A percentile compares a stretch with the other conserved stretches of the same genome.
Conservation (phyloP, 2,329 filamentous ascomycete species). For the Diaporthe helianthi region DNA sequence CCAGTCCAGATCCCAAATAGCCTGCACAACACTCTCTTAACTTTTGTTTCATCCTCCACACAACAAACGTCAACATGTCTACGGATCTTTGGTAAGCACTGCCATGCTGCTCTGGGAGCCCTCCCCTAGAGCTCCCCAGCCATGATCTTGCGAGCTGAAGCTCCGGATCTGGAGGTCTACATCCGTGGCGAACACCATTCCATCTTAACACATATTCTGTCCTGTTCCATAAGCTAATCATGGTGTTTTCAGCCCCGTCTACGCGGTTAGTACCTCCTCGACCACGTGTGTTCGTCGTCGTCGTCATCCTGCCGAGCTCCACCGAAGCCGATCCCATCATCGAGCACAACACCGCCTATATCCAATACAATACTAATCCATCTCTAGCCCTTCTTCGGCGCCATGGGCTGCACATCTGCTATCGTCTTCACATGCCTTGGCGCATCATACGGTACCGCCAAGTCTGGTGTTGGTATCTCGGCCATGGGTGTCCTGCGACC, state of each 20-base stretch:
- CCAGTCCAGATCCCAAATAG: conserved; percentile 27
- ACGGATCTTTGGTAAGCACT: conserved; percentile 80
- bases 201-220: conserved; percentile 29
- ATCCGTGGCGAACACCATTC: conserved; percentile 24
- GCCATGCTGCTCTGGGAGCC: conserved; percentile 43
- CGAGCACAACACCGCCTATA: conserved; percentile 28
- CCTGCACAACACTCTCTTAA: conserved; percentile 22
- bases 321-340: conserved; percentile 38
- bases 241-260: conserved; percentile 77
- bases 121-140: conserved; percentile 38
- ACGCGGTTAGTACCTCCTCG: conserved; percentile 81
- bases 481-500: conserved; percentile 98
- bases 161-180: conserved; percentile 41
- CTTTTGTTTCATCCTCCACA: conserved; percentile 37
- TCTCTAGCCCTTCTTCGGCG: conserved; percentile 86
- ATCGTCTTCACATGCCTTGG: conserved; percentile 61
- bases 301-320: conserved; percentile 38
- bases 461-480: conserved; percentile 98
- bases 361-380: conserved; percentile 44
- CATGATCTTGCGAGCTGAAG: conserved; percentile 30
- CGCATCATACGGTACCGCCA: conserved; percentile 73
- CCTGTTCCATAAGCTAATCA: conserved; percentile 53
- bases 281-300: conserved; percentile 28
- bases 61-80: conserved; percentile 70
- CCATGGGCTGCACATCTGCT: conserved; percentile 85